A percentile compares a stretch with the other conserved stretches of the same genome.
These are phyloP conservation scores for Olyra latifolia DNA, from an alignment of 176 grass and related monocot genomes.

Conservation along the genomic window DNA sequence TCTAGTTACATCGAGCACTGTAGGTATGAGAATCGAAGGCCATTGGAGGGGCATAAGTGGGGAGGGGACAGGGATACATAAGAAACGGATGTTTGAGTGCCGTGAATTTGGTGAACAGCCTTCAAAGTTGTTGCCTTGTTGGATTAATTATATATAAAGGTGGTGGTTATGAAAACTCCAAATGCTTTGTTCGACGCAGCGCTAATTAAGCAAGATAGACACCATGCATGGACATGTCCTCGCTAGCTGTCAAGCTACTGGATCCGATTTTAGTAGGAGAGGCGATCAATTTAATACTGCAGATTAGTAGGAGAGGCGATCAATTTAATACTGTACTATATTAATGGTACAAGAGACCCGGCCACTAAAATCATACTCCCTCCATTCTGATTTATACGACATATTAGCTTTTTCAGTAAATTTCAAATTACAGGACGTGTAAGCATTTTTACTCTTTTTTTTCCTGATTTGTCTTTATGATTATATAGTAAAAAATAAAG, in stretches of 20 bases:
- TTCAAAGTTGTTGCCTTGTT: background rate
- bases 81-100: conserved; percentile 10
- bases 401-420: no score
- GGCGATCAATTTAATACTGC: background rate
- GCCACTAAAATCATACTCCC: conserved; percentile 1
- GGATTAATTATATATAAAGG: background rate
- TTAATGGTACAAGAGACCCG: background rate
- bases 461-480: no score
- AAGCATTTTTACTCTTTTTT: no score
- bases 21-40: no score
- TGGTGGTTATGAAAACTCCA: conserved; percentile 3
- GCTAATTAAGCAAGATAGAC: background rate
- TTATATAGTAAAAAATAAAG: no score
- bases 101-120: conserved; percentile 6
- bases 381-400: no score
- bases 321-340: no score
- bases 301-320: no score
- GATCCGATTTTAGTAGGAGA: background rate
- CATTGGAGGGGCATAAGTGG: no score
- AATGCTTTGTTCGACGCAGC: background rate
- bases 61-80: background rate
- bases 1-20: no score
- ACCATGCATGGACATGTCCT: background rate
- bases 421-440: no score
- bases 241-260: conserved; percentile 23